Base-by-base conservation (phyloP, 2,329 filamentous ascomycete species). In the Pseudocercospora cruenta region DNA sequence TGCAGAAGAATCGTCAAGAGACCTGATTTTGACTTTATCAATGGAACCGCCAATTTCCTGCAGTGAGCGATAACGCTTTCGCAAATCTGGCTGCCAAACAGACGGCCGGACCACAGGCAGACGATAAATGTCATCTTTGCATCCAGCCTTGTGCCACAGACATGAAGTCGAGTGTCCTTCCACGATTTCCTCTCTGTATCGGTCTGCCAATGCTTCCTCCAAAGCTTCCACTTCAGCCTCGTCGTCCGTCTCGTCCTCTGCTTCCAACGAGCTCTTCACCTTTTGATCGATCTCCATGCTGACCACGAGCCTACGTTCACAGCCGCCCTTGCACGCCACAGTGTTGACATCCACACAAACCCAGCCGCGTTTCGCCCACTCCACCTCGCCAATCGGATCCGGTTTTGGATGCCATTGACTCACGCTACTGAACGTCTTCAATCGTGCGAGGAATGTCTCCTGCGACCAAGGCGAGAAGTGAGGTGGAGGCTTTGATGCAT, bases 321-420 rank as follows among this genome's bases (percentile, higher is more conserved):
- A 99, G 2, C 94, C 88, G 47, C 91, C 89, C 49, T 83, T 84
- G 77, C 95, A 99, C 19, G 89, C 88, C 16, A 98, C 92, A 3
- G 91, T 91, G 79, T 96, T 93, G 70, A 89, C 88, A 72, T 90
- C 90, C 54, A 91, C 88, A 74, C 94, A 97, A 3, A 90, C 85
- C 94, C 95, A 99, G 0, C 94, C 94, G 65, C 91, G 84, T 82
- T 94, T 97, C 0, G 94, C 94, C 95, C 95, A 99, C 77, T 93
- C 91, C 7, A 97, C 89, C 80, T 98, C 95, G 75, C 88, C 93
- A 72, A 98, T 89, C 36, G 84, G 85, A 60, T 94, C 87, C 0
- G 95, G 94, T 77, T 98, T 98, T 0, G 92, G 91, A n/a, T 91
- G 91, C 94, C 94, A 99, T 76, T 91, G 87, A 62, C 93, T 95